These are phyloP conservation scores for Leccinum subtestaceum DNA, from an alignment of 768 basidiomycete species.

Conservation along the genomic window DNA sequence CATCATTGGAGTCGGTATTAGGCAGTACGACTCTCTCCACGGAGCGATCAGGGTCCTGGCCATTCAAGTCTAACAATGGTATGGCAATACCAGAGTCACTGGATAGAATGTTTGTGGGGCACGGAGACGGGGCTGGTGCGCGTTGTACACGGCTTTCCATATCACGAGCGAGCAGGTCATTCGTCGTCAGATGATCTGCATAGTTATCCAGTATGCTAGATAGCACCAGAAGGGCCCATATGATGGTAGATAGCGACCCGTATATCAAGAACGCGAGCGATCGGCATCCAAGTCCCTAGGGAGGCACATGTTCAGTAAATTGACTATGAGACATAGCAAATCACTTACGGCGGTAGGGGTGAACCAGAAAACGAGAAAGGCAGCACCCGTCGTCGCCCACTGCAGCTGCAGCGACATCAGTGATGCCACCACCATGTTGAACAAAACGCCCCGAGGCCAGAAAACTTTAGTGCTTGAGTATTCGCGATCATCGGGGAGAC, in stretches of 20 bases:
- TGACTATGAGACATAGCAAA: background rate
- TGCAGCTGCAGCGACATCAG: conserved; percentile 14
- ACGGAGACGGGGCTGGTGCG: background rate
- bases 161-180: background rate
- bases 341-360: conserved; percentile 26
- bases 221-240: conserved; percentile 26
- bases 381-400: conserved; percentile 30
- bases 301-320: background rate
- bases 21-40: background rate
- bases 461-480: background rate
- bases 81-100: background rate
- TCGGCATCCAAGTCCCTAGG: conserved; percentile 30
- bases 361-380: conserved; percentile 24
- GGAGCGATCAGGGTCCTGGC: background rate
- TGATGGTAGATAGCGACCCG: conserved; percentile 16
- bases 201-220: conserved; percentile 18
- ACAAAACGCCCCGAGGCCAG: conserved; percentile 21
- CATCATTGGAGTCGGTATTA: background rate
- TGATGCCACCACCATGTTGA: conserved; percentile 2
- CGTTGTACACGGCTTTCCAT: background rate
- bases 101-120: too few relatives aligned
- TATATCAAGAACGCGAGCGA: conserved; percentile 12
- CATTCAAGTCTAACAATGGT: background rate
- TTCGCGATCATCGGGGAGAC: conserved; percentile 1
- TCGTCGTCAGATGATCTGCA: background rate